phyloP scores from a whole-genome alignment of 75 land plant species.

The Pinus albicaulis region DNA sequence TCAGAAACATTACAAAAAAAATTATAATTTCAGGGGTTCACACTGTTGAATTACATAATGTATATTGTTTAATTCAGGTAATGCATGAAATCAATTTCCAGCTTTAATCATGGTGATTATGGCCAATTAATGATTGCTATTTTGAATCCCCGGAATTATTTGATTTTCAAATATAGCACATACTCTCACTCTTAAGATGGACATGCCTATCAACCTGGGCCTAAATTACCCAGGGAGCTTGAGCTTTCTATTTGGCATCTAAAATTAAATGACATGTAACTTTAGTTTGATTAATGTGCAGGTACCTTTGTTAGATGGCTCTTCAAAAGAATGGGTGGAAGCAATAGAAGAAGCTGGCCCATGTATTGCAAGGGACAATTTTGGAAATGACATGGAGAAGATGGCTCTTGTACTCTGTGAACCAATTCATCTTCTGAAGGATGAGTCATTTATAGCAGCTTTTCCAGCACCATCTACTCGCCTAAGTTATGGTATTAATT shows the following conservation, averaged over 20 bases:
- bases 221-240: background rate
- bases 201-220: background rate
- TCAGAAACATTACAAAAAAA: background rate
- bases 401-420: slow-evolving; percentile 41
- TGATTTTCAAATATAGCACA: background rate
- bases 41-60: background rate
- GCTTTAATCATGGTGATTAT: background rate
- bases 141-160: background rate
- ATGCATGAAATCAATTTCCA: background rate
- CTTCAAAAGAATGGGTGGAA: slow-evolving; percentile 83
- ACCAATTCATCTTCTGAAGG: slow-evolving; percentile 55
- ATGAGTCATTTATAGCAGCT: slow-evolving; percentile 73
- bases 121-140: background rate
- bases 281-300: slow-evolving; percentile 13
- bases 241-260: background rate
- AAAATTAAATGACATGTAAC: background rate
- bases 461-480: slow-evolving; percentile 55
- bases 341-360: slow-evolving; percentile 73
- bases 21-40: background rate
- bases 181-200: background rate
- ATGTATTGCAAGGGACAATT: slow-evolving; percentile 37
- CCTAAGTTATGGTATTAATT: slow-evolving; percentile 81
- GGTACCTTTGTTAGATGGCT: slow-evolving; percentile 96
- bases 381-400: slow-evolving; percentile 45
- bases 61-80: background rate